Percentiles rank a stretch among this genome's conserved stretches.
phyloP scores from a whole-genome alignment of 2,329 filamentous ascomycete genomes.

The Botrytis deweyae region DNA sequence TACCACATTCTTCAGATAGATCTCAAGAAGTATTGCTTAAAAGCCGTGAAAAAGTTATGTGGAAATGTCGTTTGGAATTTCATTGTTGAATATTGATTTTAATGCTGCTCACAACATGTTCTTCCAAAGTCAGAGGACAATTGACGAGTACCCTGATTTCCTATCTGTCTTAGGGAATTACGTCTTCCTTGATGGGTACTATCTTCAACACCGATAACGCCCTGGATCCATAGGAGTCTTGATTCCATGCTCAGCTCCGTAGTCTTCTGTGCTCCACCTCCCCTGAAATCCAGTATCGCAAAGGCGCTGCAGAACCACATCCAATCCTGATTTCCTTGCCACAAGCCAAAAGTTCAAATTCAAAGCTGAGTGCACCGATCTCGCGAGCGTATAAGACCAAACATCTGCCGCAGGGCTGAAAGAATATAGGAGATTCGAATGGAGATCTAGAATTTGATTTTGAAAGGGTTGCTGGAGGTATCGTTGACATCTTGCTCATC shows the following conservation, averaged over 20 bases:
- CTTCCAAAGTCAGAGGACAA: not conserved
- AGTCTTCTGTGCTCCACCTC: not conserved
- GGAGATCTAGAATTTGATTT: not conserved
- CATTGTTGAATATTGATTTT: not conserved
- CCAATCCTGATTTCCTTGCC: not conserved
- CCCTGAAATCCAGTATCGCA: not conserved
- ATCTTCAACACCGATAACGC: not conserved
- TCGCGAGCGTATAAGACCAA: not conserved
- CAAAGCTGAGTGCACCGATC: not conserved
- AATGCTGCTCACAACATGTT: not conserved
- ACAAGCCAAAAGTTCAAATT: not conserved
- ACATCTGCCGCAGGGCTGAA: not conserved
- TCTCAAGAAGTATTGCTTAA: not conserved
- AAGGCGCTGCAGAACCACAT: not conserved
- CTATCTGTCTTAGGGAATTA: too few species aligned
- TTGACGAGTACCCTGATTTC: too few species aligned
- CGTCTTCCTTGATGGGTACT: not conserved
- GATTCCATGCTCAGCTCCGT: not conserved
- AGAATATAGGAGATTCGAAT: not conserved
- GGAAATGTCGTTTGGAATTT: not conserved
- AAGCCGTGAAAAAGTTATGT: not conserved
- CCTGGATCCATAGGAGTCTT: rapidly evolving
- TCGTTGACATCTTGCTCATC: not conserved
- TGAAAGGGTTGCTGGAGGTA: not conserved
- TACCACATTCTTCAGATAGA: not conserved